Percentiles rank a stretch among this genome's conserved stretches.
Conservation (phyloP, 176 grass and related monocot genomes). For the Saccharum officinarum region DNA sequence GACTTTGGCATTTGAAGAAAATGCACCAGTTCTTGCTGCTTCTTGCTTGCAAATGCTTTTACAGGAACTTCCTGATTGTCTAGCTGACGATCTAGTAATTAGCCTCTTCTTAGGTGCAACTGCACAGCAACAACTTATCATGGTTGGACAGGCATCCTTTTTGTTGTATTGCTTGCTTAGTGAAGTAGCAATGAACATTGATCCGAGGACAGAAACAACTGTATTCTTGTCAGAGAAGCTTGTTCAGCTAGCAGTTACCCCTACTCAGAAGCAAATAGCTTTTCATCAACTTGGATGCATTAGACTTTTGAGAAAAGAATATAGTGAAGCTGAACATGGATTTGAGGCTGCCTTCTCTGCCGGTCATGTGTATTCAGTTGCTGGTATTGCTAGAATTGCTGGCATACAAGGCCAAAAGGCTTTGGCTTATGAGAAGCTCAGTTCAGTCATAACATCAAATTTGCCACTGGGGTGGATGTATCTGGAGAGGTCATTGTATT, state of each 20-base stretch:
- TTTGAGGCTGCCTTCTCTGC: conserved; percentile 67
- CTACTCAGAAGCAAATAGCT: conserved; percentile 80
- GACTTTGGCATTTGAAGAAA: conserved; percentile 74
- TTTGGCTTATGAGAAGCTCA: conserved; percentile 75
- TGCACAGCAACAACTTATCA: conserved; percentile 51
- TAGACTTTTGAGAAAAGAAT: conserved; percentile 74
- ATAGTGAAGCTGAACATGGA: conserved; percentile 57
- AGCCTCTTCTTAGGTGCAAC: conserved; percentile 68
- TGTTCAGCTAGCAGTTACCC: conserved; percentile 45
- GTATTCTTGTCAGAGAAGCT: conserved; percentile 69
- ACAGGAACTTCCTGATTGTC: conserved; percentile 68
- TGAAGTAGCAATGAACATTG: conserved; percentile 74
- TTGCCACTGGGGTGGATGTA: conserved; percentile 88
- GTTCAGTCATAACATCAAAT: conserved; percentile 70
- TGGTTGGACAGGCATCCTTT: conserved; percentile 73
- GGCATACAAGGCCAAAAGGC: conserved; percentile 53
- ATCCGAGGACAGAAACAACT: conserved; percentile 63
- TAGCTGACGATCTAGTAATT: conserved; percentile 70
- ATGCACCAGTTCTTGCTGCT: conserved; percentile 65
- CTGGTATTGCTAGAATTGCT: conserved; percentile 75
- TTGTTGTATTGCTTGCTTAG: conserved; percentile 80
- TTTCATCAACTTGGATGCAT: conserved; percentile 91
- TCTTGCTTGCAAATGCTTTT: conserved; percentile 86
- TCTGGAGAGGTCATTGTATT: conserved; percentile 81
- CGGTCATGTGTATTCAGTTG: conserved; percentile 80